Base-by-base conservation (phyloP, 352 stramenopile genomes). In the Pythium sp. region DNA sequence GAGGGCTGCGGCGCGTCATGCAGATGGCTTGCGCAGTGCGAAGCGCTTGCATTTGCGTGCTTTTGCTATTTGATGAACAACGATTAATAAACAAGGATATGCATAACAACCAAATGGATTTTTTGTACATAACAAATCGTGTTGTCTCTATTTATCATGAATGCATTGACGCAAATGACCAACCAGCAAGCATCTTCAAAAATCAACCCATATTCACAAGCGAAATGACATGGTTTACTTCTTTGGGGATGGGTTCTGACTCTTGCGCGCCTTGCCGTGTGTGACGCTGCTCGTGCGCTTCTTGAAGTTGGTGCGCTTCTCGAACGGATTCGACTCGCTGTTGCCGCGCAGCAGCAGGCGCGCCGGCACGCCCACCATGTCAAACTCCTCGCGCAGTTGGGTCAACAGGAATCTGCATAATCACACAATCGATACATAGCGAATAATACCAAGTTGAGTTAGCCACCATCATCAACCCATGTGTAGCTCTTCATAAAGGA, bases 281-380 rank as follows among this genome's bases (percentile, higher is more conserved):
- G 84, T 57, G 2, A 93, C 72, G 62, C 77, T 81, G 51, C 81
- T 91, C 14, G 84, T 89, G 64, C 84, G 84, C 65, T 90, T 85
- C 78, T 93, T 80, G 71, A 93, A 93, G 59, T 90, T 93, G 65
- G 86, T 87, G 67, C 84, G 84, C 76, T 92, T 92, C 68, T 90
- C 77, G 66, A 93, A 95, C 62, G 87, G 87, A 55, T 95, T 95
- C 34, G 58, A 36, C 36, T 92, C 84, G 63, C 77, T 89, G 73
- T 88, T 93, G 68, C 86, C 86, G 47, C 86, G 82, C 65, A 94
- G 72, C 55, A 94, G 70, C 54, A 95, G 72, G 14, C 87, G 84
- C 73, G 81, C 86, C 0, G 87, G 87, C 28, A 95, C 85, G 24
- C 87, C 86, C 9, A 89, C 84, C 86, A 94, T 94, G 59, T 93